Conservation (phyloP, 73 alveolate genomes). For the Breviolum minutum region DNA sequence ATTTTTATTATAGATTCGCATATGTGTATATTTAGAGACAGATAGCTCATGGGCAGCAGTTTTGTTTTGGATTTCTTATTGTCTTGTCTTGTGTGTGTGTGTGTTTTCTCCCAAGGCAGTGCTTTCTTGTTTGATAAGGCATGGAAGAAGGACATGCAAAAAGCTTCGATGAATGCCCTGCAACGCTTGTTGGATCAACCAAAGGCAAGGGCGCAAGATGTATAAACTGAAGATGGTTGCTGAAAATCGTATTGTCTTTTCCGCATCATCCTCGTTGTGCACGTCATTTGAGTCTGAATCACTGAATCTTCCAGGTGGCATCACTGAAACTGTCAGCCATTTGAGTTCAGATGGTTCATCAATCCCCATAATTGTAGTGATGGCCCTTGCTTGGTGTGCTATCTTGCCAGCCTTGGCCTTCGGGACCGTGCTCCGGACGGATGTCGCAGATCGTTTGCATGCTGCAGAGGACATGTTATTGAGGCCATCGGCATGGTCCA, state of each 20-base stretch:
- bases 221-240: no score
- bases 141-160: constrained; percentile 24
- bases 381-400: constrained; percentile 25
- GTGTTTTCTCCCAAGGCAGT: neutral
- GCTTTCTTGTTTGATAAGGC: neutral
- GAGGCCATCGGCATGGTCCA: constrained; percentile 78
- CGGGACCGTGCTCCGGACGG: neutral
- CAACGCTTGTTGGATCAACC: constrained; percentile 35
- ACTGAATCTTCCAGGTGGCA: neutral
- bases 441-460: neutral
- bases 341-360: constrained; percentile 13
- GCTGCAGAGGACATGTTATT: constrained; percentile 19
- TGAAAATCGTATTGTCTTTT: neutral
- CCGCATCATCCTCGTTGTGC: neutral
- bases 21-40: neutral
- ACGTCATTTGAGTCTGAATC: neutral
- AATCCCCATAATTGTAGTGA: constrained; percentile 10
- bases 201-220: neutral
- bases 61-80: neutral
- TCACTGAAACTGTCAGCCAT: neutral
- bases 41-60: neutral
- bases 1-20: neutral
- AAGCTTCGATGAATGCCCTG: constrained; percentile 26
- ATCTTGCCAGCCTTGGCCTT: constrained; percentile 15
- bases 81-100: neutral